Conservation (phyloP, 345 rosid species). For the Eucalyptus erythrocorys region DNA sequence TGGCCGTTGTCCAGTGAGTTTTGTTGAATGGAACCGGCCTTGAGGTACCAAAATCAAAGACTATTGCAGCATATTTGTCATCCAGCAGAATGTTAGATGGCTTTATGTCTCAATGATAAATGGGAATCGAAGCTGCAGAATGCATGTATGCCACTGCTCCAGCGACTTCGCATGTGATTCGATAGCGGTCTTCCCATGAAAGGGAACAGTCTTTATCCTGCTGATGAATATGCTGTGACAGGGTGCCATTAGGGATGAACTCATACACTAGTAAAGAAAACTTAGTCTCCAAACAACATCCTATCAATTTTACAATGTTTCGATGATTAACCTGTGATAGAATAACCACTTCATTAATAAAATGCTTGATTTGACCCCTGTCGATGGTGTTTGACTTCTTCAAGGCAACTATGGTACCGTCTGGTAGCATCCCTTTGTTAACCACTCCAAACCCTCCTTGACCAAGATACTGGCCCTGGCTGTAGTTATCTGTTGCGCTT, state of each 20-base stretch:
- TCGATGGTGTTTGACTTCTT: slow-evolving; percentile 21
- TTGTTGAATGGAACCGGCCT: slow-evolving; percentile 25
- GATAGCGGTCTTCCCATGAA: slow-evolving; percentile 11
- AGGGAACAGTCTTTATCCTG: background rate
- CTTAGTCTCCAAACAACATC: slow-evolving; percentile 32
- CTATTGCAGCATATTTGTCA: slow-evolving; percentile 20
- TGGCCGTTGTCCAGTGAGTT: slow-evolving; percentile 26
- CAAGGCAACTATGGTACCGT: slow-evolving; percentile 22
- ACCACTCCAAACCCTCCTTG: slow-evolving; percentile 28
- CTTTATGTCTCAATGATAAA: slow-evolving; percentile 29
- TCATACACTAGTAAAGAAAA: slow-evolving; percentile 30
- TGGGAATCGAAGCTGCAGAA: slow-evolving; percentile 12
- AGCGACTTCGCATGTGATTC: slow-evolving; percentile 16
- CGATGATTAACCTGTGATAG: slow-evolving; percentile 30
- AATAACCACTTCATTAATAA: slow-evolving; percentile 27
- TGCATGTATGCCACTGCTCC: slow-evolving; percentile 24
- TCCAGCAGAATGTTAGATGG: slow-evolving; percentile 30
- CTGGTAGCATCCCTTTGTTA: slow-evolving; percentile 21
- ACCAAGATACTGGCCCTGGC: slow-evolving; percentile 14
- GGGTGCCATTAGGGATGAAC: slow-evolving; percentile 22
- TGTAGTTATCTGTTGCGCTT: slow-evolving; percentile 22
- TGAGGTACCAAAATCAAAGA: slow-evolving; percentile 41
- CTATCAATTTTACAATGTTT: slow-evolving; percentile 30
- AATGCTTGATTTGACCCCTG: slow-evolving; percentile 22
- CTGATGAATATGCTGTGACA: slow-evolving; percentile 16